These are phyloP conservation scores for Calonectria fujianensis DNA, from an alignment of 2,329 filamentous ascomycete species.

Conservation along the genomic window DNA sequence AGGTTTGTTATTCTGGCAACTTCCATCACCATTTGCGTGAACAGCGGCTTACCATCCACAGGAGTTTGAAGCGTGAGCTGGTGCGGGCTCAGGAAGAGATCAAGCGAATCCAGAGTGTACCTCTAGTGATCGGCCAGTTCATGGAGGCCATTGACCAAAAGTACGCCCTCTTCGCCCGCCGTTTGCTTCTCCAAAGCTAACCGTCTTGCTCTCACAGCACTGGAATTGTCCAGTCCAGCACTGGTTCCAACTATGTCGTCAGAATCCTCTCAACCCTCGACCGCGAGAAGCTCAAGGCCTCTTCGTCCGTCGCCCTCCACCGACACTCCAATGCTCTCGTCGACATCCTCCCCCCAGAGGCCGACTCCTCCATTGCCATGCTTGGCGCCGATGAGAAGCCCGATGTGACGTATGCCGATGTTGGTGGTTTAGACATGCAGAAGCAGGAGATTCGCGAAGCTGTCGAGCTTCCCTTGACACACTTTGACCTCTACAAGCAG, in stretches of 20 bases:
- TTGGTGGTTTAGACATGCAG: conserved; percentile 99
- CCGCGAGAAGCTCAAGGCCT: conserved; percentile 97
- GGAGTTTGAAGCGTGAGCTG: conserved; percentile 96
- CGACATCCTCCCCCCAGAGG: conserved; percentile 98
- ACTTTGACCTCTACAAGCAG: conserved; percentile 99
- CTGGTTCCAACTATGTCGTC: conserved; percentile 98
- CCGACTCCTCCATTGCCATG: conserved; percentile 99
- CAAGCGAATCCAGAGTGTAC: conserved; percentile 99
- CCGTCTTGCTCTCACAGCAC: conserved; percentile 76
- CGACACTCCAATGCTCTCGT: conserved; percentile 98
- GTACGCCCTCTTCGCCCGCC: conserved; percentile 69
- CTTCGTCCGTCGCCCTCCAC: conserved; percentile 97
- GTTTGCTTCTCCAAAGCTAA: conserved; percentile 34
- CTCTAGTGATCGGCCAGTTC: conserved; percentile 98
- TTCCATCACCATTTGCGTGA: neutral
- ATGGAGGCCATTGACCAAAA: conserved; percentile 99
- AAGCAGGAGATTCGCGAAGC: conserved; percentile 99
- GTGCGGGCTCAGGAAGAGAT: conserved; percentile 99
- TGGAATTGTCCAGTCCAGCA: conserved; percentile 98
- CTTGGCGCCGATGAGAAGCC: conserved; percentile 97
- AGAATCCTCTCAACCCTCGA: conserved; percentile 98
- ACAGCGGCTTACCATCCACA: conserved; percentile 60
- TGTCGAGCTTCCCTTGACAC: conserved; percentile 95
- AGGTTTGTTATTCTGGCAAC: conserved; percentile 70
- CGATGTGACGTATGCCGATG: conserved; percentile 97